Evolutionary conservation across 2,329 filamentous ascomycete species (phyloP).

Genomic region (Lachnellula cervina): DNA sequence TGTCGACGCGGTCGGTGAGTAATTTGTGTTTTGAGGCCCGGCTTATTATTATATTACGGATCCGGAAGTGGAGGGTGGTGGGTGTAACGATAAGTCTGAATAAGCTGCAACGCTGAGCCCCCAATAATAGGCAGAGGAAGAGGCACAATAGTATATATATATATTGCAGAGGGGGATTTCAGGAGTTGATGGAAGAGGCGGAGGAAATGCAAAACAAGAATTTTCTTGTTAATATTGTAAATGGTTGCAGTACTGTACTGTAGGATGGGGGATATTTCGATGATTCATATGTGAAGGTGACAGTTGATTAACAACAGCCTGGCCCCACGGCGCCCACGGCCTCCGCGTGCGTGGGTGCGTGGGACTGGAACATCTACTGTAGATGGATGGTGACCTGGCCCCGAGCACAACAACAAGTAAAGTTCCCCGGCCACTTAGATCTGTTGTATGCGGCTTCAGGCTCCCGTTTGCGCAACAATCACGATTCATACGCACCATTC

Average conservation of each 20-base stretch:
- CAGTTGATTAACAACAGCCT: background rate
- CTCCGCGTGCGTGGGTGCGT: too few relatives aligned
- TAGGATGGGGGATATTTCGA: background rate
- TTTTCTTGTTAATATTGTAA: background rate
- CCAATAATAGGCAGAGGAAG: background rate
- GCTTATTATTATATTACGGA: constrained; percentile 4
- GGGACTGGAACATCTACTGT: too few relatives aligned
- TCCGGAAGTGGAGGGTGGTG: constrained; percentile 1
- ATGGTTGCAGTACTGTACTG: background rate
- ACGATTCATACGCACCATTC: background rate
- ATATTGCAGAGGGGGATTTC: background rate
- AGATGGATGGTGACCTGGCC: background rate
- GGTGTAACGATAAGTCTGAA: constrained; percentile 14
- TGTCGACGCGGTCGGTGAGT: background rate
- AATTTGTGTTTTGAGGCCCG: too few relatives aligned
- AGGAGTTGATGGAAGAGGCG: background rate
- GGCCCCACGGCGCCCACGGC: background rate
- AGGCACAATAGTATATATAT: background rate
- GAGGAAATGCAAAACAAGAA: background rate
- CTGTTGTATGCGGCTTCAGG: background rate
- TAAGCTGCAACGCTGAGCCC: constrained; percentile 8
- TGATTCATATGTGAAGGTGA: background rate
- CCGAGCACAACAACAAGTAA: background rate
- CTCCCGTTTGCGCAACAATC: background rate
- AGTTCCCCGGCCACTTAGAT: background rate